Evolutionary conservation across 2,329 filamentous ascomycete genomes (phyloP).

Genomic region (Fusarium clavum): DNA sequence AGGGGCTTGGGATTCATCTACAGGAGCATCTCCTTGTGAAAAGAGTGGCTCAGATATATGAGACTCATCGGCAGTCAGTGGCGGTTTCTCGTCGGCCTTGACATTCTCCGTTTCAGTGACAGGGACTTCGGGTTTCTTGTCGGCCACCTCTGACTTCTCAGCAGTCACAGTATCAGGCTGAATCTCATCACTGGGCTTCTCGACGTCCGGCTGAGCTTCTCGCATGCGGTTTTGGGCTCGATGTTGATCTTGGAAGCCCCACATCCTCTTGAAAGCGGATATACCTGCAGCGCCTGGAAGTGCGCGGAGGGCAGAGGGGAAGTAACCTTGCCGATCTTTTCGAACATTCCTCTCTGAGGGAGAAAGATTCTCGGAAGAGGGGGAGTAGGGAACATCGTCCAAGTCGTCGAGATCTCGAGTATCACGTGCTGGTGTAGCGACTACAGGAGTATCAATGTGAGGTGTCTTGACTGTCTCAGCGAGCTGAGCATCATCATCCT

Average conservation of each 20-base stretch:
- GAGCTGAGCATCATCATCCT: background rate
- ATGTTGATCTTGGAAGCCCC: conserved; percentile 32
- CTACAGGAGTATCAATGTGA: background rate
- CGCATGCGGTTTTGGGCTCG: conserved; percentile 4
- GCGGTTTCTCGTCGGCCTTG: conserved; percentile 3
- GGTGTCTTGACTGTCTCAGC: conserved; percentile 11
- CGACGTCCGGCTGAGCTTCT: conserved; percentile 8
- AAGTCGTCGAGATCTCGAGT: conserved; percentile 14
- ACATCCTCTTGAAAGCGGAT: conserved; percentile 37
- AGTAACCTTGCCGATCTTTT: conserved; percentile 35
- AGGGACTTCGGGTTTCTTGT: conserved; percentile 7
- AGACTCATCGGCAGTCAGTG: conserved; percentile 31
- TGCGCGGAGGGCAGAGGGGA: conserved; percentile 38
- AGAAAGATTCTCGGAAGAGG: conserved; percentile 12
- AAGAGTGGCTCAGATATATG: conserved; percentile 50
- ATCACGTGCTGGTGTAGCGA: background rate
- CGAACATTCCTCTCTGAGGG: conserved; percentile 16
- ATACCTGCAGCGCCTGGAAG: conserved; percentile 36
- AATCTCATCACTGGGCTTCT: background rate
- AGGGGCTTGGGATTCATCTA: conserved; percentile 44
- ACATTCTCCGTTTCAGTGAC: background rate
- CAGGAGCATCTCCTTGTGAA: conserved; percentile 46
- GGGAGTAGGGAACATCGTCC: conserved; percentile 18
- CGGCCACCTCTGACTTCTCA: conserved; percentile 12
- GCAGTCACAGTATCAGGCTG: background rate